phyloP scores from a whole-genome alignment of 2,329 filamentous ascomycete genomes.

The Microcyclosporella mali region DNA sequence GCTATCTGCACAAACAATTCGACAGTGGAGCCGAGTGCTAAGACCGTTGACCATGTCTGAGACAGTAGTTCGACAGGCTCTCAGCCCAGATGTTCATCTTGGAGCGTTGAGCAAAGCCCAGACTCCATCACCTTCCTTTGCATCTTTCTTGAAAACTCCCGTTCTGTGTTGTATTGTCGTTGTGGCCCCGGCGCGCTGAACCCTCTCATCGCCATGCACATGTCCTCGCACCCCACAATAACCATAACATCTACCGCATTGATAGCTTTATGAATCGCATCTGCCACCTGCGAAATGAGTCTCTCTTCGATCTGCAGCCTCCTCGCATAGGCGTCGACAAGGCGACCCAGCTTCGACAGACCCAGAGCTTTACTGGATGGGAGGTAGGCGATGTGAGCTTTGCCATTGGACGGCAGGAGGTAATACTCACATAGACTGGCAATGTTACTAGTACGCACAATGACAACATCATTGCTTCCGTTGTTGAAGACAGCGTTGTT shows the following conservation, averaged over 20 bases:
- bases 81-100: too few relatives aligned
- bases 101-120: too few relatives aligned
- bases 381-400: slow-evolving; percentile 98
- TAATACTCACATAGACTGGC: slow-evolving; percentile 92
- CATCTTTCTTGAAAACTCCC: slow-evolving; percentile 70
- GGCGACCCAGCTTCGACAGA: slow-evolving; percentile 58
- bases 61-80: too few relatives aligned
- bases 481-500: slow-evolving; percentile 90
- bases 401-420: slow-evolving; percentile 85
- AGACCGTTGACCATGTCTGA: too few relatives aligned
- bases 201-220: slow-evolving; percentile 96
- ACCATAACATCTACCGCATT: slow-evolving; percentile 88
- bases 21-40: too few relatives aligned
- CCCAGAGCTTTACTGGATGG: slow-evolving; percentile 49
- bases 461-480: slow-evolving; percentile 87
- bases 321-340: slow-evolving; percentile 88
- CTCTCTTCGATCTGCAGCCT: slow-evolving; percentile 89
- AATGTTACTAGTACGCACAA: slow-evolving; percentile 90
- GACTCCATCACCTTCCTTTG: too few relatives aligned
- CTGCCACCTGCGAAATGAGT: slow-evolving; percentile 83
- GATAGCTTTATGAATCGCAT: slow-evolving; percentile 81
- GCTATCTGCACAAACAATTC: too few relatives aligned
- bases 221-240: slow-evolving; percentile 85
- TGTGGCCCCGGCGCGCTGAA: slow-evolving; percentile 75
- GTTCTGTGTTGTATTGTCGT: slow-evolving; percentile 92